Evolutionary conservation across 345 rosid species (phyloP).

Genomic region (Ceriops tagal): DNA sequence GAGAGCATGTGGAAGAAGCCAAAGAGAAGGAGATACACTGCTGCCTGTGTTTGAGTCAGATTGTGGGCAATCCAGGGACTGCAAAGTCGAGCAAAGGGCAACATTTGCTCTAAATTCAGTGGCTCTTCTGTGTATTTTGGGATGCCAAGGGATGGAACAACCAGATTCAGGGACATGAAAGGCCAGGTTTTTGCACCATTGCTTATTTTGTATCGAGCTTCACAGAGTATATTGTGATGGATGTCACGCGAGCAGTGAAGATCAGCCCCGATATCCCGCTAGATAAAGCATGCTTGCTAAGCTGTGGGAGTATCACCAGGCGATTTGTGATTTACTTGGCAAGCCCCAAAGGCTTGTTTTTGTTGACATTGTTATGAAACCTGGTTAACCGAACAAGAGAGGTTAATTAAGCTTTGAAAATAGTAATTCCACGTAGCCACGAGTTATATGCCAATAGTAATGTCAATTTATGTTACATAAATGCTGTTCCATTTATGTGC

Average conservation of each 20-base stretch:
- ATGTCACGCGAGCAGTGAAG: constrained; percentile 47
- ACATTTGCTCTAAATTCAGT: constrained; percentile 38
- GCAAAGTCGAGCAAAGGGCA: constrained; percentile 52
- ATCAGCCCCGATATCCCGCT: constrained; percentile 32
- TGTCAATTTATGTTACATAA: no score
- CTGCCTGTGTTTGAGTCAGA: constrained; percentile 49
- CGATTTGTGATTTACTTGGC: not conserved
- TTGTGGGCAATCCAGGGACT: constrained; percentile 56
- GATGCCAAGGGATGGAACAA: constrained; percentile 23
- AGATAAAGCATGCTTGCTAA: constrained; percentile 53
- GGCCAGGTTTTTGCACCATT: constrained; percentile 56
- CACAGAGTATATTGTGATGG: constrained; percentile 63
- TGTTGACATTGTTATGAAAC: constrained; percentile 35
- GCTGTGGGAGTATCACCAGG: constrained; percentile 66
- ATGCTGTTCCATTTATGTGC: no score
- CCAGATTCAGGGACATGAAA: constrained; percentile 1
- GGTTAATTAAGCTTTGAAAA: no score
- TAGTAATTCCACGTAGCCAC: no score
- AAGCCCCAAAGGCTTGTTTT: no score
- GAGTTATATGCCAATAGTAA: not conserved
- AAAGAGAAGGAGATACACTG: no score
- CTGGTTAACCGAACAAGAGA: no score
- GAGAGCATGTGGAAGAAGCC: no score
- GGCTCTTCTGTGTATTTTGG: not conserved
- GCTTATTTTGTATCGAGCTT: constrained; percentile 59